phyloP scores from a whole-genome alignment of 768 basidiomycete genomes.

The Collybiopsis confluens region DNA sequence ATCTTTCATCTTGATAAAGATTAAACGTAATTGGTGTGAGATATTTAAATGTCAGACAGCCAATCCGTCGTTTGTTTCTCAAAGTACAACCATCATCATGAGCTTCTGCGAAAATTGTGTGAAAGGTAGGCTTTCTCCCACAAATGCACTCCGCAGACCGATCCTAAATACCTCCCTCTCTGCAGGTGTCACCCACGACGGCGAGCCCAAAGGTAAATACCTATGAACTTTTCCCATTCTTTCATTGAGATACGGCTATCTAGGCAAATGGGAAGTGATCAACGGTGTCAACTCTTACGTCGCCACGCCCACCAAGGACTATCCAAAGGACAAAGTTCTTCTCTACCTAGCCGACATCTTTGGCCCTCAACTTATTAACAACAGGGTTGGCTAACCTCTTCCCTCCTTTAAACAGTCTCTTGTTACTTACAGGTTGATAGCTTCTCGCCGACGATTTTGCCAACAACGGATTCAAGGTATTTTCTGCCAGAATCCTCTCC shows the following conservation, averaged over 20 bases:
- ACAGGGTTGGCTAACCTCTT: conserved; percentile 28
- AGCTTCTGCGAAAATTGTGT: conserved; percentile 55
- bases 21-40: too few species aligned
- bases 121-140: conserved; percentile 33
- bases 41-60: too few species aligned
- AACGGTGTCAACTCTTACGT: conserved; percentile 49
- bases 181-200: conserved; percentile 49
- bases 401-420: too few species aligned
- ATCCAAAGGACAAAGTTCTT: conserved; percentile 51
- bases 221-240: too few species aligned
- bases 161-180: background rate
- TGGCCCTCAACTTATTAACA: conserved; percentile 44
- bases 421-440: too few species aligned
- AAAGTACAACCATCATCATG: conserved; percentile 26
- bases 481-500: background rate
- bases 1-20: too few species aligned
- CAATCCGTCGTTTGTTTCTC: too few species aligned
- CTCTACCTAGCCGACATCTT: conserved; percentile 53
- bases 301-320: conserved; percentile 46
- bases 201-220: conserved; percentile 40
- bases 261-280: conserved; percentile 46
- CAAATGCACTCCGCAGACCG: background rate
- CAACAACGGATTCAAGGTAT: conserved; percentile 32
- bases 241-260: conserved; percentile 3
- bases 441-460: conserved; percentile 32